phyloP scores from a whole-genome alignment of 768 basidiomycete genomes.

The Dioszegia aurantiaca region DNA sequence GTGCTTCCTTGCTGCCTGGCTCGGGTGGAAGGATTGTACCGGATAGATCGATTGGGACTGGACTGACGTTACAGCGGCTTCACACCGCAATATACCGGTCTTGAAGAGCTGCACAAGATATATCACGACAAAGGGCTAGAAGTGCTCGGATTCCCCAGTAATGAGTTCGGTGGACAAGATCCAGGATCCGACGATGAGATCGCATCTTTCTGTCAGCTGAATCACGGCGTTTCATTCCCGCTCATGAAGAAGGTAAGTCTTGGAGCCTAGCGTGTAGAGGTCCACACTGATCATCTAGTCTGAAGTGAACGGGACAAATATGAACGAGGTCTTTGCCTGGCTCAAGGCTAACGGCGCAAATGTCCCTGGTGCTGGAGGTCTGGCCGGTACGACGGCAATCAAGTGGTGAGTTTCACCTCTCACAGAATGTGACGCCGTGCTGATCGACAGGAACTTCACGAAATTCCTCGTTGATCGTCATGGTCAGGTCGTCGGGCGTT shows the following conservation, averaged over 20 bases:
- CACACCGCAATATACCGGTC: constrained; percentile 58
- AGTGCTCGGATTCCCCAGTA: constrained; percentile 87
- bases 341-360: constrained; percentile 71
- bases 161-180: constrained; percentile 87
- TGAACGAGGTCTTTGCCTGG: constrained; percentile 78
- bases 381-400: constrained; percentile 45
- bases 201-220: constrained; percentile 56
- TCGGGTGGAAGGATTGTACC: too few species aligned
- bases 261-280: too few species aligned
- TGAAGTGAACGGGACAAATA: constrained; percentile 82
- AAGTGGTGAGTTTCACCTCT: constrained; percentile 40
- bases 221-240: constrained; percentile 86
- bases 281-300: constrained; percentile 23
- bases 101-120: constrained; percentile 76
- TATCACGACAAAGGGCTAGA: constrained; percentile 72
- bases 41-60: not conserved
- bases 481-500: constrained; percentile 54
- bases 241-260: constrained; percentile 79
- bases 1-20: too few species aligned
- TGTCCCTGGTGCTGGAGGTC: constrained; percentile 18
- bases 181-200: constrained; percentile 76
- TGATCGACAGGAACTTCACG: constrained; percentile 41
- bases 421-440: not conserved
- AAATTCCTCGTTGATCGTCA: constrained; percentile 74
- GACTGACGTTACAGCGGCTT: constrained; percentile 40